phyloP scores from a whole-genome alignment of 148 eudicot genomes.

The Spergularia bocconei region DNA sequence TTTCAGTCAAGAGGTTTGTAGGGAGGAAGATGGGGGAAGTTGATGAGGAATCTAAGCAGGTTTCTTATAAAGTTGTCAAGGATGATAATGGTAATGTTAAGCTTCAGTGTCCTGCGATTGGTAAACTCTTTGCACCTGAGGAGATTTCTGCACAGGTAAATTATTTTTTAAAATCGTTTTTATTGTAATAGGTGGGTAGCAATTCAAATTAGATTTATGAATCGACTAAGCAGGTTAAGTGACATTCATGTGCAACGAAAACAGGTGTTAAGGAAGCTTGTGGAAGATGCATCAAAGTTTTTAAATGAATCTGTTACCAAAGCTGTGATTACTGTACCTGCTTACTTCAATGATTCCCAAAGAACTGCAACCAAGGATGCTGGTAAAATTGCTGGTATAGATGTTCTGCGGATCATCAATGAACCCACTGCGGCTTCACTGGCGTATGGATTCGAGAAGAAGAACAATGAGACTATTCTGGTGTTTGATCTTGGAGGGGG shows the following conservation, averaged over 20 bases:
- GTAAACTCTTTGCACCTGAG: conserved; percentile 56
- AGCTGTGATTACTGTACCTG: conserved; percentile 75
- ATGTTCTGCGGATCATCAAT: conserved; percentile 65
- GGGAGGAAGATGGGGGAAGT: conserved; percentile 52
- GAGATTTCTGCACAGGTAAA: conserved; percentile 73
- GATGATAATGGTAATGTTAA: conserved; percentile 77
- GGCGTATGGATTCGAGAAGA: conserved; percentile 76
- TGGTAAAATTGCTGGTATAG: conserved; percentile 68
- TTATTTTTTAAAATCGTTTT: too few species aligned
- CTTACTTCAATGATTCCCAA: conserved; percentile 76
- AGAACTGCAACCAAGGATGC: conserved; percentile 75
- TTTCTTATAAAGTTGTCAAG: conserved; percentile 56
- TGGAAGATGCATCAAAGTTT: conserved; percentile 73
- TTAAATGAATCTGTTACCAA: conserved; percentile 63
- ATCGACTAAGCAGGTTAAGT: not conserved
- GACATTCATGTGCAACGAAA: not conserved
- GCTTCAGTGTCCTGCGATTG: conserved; percentile 69
- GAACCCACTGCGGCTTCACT: conserved; percentile 78
- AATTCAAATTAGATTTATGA: too few species aligned
- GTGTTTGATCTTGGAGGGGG: conserved; percentile 84
- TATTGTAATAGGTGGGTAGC: too few species aligned
- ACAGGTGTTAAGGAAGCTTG: conserved; percentile 71
- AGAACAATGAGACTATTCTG: conserved; percentile 60
- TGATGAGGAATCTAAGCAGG: conserved; percentile 72
- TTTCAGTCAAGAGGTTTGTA: conserved; percentile 41